Conservation (phyloP, 805 yeast genomes). For the Barnettozyma populi region DNA sequence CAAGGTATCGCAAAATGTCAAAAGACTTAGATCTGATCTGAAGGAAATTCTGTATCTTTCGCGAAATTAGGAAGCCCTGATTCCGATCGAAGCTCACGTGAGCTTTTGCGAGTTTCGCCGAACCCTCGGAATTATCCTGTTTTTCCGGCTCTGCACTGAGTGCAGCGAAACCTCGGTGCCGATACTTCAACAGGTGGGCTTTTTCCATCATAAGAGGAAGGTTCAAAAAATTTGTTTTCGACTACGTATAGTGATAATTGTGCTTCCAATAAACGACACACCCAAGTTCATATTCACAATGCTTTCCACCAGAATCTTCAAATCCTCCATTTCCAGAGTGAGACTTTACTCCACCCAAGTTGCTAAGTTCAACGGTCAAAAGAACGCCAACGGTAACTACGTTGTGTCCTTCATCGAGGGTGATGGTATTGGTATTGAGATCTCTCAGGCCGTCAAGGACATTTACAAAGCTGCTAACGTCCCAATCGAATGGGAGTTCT, state of each 20-base stretch:
- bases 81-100: conserved; percentile 1
- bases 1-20: neutral
- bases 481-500: conserved; percentile 96
- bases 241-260: neutral
- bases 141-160: neutral
- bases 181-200: neutral
- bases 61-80: neutral
- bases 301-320: conserved; percentile 91
- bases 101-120: conserved; percentile 2
- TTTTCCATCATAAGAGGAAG: conserved; percentile 1
- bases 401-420: conserved; percentile 96
- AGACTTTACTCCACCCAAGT: conserved; percentile 39
- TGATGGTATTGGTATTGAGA: conserved; percentile 97
- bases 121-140: neutral
- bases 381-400: conserved; percentile 75
- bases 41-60: neutral
- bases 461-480: conserved; percentile 92
- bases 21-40: neutral
- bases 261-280: neutral
- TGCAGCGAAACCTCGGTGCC: conserved; percentile 9
- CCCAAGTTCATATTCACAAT: conserved; percentile 50
- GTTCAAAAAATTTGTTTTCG: conserved; percentile 1
- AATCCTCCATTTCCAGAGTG: conserved; percentile 27
- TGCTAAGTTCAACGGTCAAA: conserved; percentile 62
- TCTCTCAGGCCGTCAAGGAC: conserved; percentile 88